A percentile compares a stretch with the other conserved stretches of the same genome.
Conservation (phyloP, 2,329 filamentous ascomycete species). For the Fusarium dlaminii region DNA sequence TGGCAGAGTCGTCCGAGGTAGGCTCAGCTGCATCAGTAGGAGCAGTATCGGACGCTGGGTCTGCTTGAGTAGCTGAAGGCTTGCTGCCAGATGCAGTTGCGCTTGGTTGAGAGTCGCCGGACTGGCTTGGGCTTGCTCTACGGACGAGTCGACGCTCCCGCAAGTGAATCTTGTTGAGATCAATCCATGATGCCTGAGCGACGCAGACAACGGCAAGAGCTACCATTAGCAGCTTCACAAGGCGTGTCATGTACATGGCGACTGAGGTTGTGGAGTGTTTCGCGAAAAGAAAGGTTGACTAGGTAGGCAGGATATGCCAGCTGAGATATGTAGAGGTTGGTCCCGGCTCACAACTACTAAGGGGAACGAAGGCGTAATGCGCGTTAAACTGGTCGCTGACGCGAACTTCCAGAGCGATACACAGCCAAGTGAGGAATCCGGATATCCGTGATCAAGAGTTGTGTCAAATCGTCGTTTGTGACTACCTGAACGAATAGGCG, state of each 20-base stretch:
- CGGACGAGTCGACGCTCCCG: constrained; percentile 30
- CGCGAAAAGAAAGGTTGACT: background rate
- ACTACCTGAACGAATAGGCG: constrained; percentile 6
- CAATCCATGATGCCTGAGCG: constrained; percentile 54
- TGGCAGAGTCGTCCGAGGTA: constrained; percentile 14
- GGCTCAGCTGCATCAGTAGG: constrained; percentile 8
- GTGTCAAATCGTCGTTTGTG: background rate
- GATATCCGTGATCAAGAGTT: background rate
- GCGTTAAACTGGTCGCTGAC: background rate
- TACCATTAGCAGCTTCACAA: constrained; percentile 59
- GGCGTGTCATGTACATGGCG: constrained; percentile 58
- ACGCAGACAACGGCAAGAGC: constrained; percentile 58
- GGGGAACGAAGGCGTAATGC: constrained; percentile 9
- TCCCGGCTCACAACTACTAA: constrained; percentile 1
- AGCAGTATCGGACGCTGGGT: constrained; percentile 6
- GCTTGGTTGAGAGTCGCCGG: constrained; percentile 21
- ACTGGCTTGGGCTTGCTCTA: constrained; percentile 33
- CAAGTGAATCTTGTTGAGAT: constrained; percentile 38
- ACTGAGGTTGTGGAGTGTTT: background rate
- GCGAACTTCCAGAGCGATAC: constrained; percentile 1
- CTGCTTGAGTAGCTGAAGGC: constrained; percentile 14
- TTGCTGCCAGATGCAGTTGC: constrained; percentile 7
- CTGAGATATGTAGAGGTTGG: background rate
- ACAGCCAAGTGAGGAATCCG: background rate
- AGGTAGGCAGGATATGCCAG: background rate